These are phyloP conservation scores for Plasmodium inui DNA, from an alignment of 169 alveolate species.

Conservation along the genomic window DNA sequence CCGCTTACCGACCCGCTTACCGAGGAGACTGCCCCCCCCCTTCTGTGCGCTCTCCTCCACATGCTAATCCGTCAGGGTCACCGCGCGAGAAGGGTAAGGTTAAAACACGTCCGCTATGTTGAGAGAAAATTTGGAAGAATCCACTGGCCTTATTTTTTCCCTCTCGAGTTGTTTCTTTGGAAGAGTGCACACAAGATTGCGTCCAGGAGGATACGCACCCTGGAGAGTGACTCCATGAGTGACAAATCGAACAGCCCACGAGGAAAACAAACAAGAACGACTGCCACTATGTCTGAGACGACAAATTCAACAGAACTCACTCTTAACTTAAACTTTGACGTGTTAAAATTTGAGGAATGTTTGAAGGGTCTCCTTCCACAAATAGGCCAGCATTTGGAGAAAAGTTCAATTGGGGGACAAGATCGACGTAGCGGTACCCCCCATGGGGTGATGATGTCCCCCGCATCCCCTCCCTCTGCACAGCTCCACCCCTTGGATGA, in stretches of 20 bases:
- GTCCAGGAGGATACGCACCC: background rate
- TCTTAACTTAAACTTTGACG: background rate
- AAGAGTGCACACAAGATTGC: background rate
- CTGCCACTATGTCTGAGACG: background rate
- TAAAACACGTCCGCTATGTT: background rate
- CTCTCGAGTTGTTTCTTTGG: background rate
- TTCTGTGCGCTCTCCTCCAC: conserved; percentile 11
- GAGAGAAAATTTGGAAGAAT: conserved; percentile 5
- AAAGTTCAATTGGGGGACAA: background rate
- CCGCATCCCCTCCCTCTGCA: background rate
- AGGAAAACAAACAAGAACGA: background rate
- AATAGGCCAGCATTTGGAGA: background rate
- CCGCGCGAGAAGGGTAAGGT: background rate
- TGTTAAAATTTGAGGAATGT: background rate
- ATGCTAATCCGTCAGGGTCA: background rate
- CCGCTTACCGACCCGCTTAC: no score
- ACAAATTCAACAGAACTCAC: background rate
- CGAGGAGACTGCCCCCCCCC: background rate
- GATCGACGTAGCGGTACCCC: background rate
- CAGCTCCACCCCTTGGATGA: conserved; percentile 1
- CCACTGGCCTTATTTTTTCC: conserved; percentile 27
- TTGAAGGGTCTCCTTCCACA: background rate
- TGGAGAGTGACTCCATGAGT: background rate
- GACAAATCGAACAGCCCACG: background rate
- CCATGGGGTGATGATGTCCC: background rate